Evolutionary conservation across 164 flowering plant genomes (phyloP).

Genomic region (Chloranthus sessilifolius): DNA sequence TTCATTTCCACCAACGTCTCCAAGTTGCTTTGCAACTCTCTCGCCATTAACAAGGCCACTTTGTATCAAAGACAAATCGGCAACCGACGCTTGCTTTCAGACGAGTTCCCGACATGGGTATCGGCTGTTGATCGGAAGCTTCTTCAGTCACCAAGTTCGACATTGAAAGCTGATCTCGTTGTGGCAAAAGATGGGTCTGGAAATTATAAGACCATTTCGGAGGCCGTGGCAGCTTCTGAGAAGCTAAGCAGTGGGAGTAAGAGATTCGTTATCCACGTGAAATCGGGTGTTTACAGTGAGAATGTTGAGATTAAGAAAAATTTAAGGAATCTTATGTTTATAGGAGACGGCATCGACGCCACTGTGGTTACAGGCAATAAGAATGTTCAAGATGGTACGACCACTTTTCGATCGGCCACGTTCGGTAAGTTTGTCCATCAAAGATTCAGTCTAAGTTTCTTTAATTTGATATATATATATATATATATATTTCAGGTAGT

Average conservation of each 20-base stretch:
- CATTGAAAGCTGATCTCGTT: slow-evolving; percentile 35
- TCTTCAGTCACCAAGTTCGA: slow-evolving; percentile 21
- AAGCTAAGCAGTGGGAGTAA: slow-evolving; percentile 14
- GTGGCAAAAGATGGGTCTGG: slow-evolving; percentile 72
- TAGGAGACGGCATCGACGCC: slow-evolving; percentile 62
- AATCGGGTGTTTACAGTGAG: slow-evolving; percentile 52
- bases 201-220: slow-evolving; percentile 43
- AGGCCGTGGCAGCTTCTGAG: slow-evolving; percentile 40
- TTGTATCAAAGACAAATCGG: slow-evolving; percentile 5
- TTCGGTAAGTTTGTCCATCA: slow-evolving; percentile 37
- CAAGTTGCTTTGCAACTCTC: slow-evolving; percentile 50
- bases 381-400: slow-evolving; percentile 42
- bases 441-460: no score
- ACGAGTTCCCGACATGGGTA: slow-evolving; percentile 45
- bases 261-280: slow-evolving; percentile 49
- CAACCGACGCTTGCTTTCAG: slow-evolving; percentile 24
- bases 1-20: slow-evolving; percentile 29
- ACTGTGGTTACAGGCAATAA: slow-evolving; percentile 47
- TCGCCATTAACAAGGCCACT: slow-evolving; percentile 32
- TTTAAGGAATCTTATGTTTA: slow-evolving; percentile 46
- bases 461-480: no score
- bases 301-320: slow-evolving; percentile 37
- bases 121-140: slow-evolving; percentile 39
- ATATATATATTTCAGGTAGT: no score
- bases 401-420: slow-evolving; percentile 67